phyloP scores from a whole-genome alignment of 257 asterid genomes.

The Leonotis leonurus region DNA sequence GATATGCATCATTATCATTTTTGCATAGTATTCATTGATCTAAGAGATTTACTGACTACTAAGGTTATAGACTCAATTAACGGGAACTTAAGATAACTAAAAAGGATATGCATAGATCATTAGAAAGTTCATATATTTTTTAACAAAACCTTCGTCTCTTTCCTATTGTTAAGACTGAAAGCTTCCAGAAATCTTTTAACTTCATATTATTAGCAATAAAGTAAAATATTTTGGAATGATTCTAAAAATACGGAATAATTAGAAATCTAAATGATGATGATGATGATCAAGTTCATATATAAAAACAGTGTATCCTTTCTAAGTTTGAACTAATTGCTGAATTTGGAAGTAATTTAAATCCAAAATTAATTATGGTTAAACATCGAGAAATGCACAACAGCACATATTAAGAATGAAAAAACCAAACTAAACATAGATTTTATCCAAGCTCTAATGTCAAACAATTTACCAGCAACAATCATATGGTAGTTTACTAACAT shows the following conservation, averaged over 20 bases:
- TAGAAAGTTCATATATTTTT: neutral
- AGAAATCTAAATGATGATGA: neutral
- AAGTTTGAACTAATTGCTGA: neutral
- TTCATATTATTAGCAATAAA: neutral
- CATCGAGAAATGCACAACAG: neutral
- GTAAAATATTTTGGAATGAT: slow-evolving; percentile 8
- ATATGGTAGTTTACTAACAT: neutral
- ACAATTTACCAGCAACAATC: neutral
- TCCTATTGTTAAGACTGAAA: neutral
- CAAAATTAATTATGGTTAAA: neutral
- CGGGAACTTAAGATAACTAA: neutral
- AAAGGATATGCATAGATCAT: slow-evolving; percentile 10
- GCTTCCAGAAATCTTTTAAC: neutral
- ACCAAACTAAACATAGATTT: neutral
- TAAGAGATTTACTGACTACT: slow-evolving; percentile 1
- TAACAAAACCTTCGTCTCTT: neutral
- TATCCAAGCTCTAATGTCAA: neutral
- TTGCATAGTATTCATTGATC: slow-evolving; percentile 1
- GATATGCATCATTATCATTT: slow-evolving; percentile 4
- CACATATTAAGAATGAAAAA: neutral
- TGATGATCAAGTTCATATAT: neutral
- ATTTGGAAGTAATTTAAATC: neutral
- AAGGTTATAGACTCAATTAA: slow-evolving; percentile 4
- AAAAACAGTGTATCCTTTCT: neutral
- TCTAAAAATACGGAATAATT: neutral